Base-by-base conservation (phyloP, 495 filamentous ascomycete genomes). In the Xylaria grammica region DNA sequence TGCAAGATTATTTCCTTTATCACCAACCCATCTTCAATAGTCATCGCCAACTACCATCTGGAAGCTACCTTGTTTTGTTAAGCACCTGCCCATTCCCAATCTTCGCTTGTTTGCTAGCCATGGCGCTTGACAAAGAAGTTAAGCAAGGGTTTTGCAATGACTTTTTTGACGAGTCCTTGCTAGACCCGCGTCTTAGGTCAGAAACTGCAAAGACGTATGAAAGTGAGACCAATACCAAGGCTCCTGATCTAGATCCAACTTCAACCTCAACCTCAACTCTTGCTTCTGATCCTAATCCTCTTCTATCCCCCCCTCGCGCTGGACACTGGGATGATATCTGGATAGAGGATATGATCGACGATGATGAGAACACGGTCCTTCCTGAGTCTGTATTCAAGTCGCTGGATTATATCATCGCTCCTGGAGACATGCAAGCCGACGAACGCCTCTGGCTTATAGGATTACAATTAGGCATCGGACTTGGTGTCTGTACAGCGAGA, bases 381-480 rank as follows among this genome's bases (percentile, higher is more conserved):
- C 60, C 60, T 9, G 1, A 29, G n/a, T 53, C 48, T 9, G 26
- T 19, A 1, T 62, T 32, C 22, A 42, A 30, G 2, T 50, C 49
- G 20, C 26, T 65, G 32, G 62, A 65, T 22, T 49, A 26, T 22
- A 19, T 49, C 34, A 22, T 63, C 30, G 60, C 22, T 5, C n/a
- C 34, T 26, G 32, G 24, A 7, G 10, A 34, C 46, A 34, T 54
- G 20, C 27, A 26, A 30, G 46, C 42, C 46, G 44, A 51, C 24
- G 62, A 65, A 11, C 53, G 62, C 10, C 17, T n/a, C 9, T 65
- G 44, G 44, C 46, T 58, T 19, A 50, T 59, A 32, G 62, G 62
- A 29, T n/a, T 60, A 45, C 62, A 65, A 32, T 27, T n/a, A 34
- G 62, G 62, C 17, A 60, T 65, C 7, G 62, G 62, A 6, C 54